These are phyloP conservation scores for Paramecium caudatum DNA, from an alignment of 73 alveolate species.

Conservation along the genomic window DNA sequence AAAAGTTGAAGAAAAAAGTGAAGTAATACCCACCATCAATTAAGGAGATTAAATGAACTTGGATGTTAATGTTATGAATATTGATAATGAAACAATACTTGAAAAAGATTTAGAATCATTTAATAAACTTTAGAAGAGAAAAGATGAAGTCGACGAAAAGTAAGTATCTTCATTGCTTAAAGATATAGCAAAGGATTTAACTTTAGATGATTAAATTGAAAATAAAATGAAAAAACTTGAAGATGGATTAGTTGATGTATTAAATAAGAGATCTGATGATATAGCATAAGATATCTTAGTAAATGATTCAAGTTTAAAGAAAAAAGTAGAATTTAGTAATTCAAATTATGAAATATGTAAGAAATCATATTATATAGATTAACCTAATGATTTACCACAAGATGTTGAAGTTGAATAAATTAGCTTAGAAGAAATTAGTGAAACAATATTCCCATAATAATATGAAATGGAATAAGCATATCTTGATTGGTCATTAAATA, in stretches of 20 bases:
- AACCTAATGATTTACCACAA: not conserved
- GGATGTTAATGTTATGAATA: too few species aligned
- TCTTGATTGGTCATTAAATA: conserved; percentile 48
- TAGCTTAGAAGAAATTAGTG: conserved; percentile 11
- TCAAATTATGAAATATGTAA: not conserved
- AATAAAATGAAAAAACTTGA: not conserved
- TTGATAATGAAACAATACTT: too few species aligned
- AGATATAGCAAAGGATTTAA: not conserved
- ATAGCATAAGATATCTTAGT: not conserved
- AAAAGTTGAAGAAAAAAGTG: not conserved
- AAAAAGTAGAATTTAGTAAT: conserved; percentile 17
- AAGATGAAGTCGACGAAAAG: conserved; percentile 8
- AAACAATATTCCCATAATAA: conserved; percentile 46
- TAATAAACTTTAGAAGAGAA: not conserved
- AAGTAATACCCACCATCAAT: too few species aligned
- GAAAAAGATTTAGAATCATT: conserved; percentile 48
- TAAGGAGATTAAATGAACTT: too few species aligned
- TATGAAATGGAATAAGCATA: conserved; percentile 53
- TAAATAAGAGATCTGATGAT: not conserved
- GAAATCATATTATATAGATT: not conserved
- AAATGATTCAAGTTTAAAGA: not conserved
- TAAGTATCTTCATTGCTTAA: not conserved
- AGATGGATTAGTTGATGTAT: not conserved
- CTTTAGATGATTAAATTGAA: not conserved
- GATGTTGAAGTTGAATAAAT: not conserved